Percentiles rank a stretch among this genome's conserved stretches.
Evolutionary conservation across 345 rosid genomes (phyloP).

Genomic region (Melaleuca quinquenervia): DNA sequence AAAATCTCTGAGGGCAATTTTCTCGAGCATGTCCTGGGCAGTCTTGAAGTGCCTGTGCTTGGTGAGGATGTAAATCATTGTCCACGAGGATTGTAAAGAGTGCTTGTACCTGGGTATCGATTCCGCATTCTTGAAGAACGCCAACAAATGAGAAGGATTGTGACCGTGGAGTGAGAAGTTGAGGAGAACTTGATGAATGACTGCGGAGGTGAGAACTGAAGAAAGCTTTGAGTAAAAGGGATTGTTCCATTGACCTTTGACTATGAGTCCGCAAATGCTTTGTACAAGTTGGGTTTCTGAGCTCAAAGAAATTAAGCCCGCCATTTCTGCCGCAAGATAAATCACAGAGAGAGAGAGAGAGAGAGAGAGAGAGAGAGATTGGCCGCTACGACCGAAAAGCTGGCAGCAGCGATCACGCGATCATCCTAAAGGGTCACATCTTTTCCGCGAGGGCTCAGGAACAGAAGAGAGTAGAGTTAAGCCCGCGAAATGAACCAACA

Average conservation of each 20-base stretch:
- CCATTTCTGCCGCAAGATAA: neutral
- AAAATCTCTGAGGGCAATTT: constrained; percentile 56
- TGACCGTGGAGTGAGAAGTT: constrained; percentile 21
- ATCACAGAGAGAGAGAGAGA: neutral
- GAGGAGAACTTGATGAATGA: constrained; percentile 38
- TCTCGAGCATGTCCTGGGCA: constrained; percentile 77
- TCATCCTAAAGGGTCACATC: neutral
- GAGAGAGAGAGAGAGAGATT: neutral
- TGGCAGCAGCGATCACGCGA: neutral
- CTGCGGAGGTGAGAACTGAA: constrained; percentile 28
- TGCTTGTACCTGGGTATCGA: constrained; percentile 40
- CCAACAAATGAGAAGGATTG: constrained; percentile 41
- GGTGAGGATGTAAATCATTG: constrained; percentile 61
- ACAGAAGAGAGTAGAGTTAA: neutral
- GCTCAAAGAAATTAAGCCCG: neutral
- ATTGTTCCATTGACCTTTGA: constrained; percentile 65
- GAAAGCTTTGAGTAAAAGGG: constrained; percentile 25
- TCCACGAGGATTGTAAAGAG: constrained; percentile 64
- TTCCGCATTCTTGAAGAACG: constrained; percentile 48
- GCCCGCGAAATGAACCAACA: neutral
- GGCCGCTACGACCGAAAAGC: neutral
- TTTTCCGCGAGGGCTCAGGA: neutral
- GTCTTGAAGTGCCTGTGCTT: constrained; percentile 54
- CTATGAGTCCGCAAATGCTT: constrained; percentile 28
- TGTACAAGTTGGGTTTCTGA: constrained; percentile 26